These are phyloP conservation scores for Glycine tomentella DNA, from an alignment of 306 rosid genomes.

Conservation along the genomic window DNA sequence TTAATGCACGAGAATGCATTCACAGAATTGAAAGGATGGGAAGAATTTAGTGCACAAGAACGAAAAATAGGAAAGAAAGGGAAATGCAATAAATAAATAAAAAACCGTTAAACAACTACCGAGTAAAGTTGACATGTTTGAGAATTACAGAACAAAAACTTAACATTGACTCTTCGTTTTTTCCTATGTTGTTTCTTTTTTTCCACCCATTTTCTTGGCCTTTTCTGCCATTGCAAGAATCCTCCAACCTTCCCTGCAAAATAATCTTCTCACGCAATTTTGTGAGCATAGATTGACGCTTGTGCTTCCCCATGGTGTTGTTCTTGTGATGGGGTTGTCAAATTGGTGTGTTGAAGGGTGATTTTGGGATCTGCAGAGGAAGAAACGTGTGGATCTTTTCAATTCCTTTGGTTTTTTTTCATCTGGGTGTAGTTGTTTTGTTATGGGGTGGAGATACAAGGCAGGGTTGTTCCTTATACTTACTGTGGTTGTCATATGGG, in stretches of 20 bases:
- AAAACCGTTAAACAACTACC: neutral
- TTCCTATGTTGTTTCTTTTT: slow-evolving; percentile 33
- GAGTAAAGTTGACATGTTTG: slow-evolving; percentile 19
- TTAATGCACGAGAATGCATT: slow-evolving; percentile 18
- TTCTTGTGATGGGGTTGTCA: slow-evolving; percentile 33
- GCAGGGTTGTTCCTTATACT: slow-evolving; percentile 85
- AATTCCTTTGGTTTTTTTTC: slow-evolving; percentile 38
- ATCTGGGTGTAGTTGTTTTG: slow-evolving; percentile 50
- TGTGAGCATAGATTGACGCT: slow-evolving; percentile 28
- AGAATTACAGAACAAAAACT: neutral
- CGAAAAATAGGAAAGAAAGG: neutral
- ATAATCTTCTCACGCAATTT: slow-evolving; percentile 17
- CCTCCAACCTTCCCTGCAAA: neutral
- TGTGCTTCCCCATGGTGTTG: slow-evolving; percentile 46
- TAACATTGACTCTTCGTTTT: slow-evolving; percentile 35
- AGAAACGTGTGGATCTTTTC: slow-evolving; percentile 48
- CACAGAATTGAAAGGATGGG: slow-evolving; percentile 4
- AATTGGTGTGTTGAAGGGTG: slow-evolving; percentile 36
- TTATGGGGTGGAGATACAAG: slow-evolving; percentile 83
- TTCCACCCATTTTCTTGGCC: slow-evolving; percentile 33
- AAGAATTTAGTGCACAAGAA: neutral
- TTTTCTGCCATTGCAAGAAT: slow-evolving; percentile 36
- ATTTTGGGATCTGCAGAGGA: slow-evolving; percentile 50
- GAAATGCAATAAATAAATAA: slow-evolving; percentile 1
- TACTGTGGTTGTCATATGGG: slow-evolving; percentile 92